These are phyloP conservation scores for Endoconidiophora laricicola DNA, from an alignment of 2,329 filamentous ascomycete species.

Conservation along the genomic window DNA sequence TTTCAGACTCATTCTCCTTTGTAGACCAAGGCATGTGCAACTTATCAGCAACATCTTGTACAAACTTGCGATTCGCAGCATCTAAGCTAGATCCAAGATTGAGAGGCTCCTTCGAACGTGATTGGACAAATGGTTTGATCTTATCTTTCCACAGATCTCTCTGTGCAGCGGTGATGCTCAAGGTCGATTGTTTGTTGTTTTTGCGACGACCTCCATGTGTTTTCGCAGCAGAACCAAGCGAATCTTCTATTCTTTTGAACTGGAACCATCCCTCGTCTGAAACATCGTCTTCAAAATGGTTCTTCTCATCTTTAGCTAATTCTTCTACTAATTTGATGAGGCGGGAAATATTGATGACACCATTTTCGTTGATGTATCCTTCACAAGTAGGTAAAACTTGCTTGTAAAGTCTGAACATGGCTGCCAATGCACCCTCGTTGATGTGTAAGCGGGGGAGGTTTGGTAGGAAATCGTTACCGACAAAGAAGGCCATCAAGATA, in stretches of 20 bases:
- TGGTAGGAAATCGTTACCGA: conserved; percentile 96
- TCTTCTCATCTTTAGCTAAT: conserved; percentile 72
- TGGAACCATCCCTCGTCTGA: conserved; percentile 84
- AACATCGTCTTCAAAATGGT: conserved; percentile 85
- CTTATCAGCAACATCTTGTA: conserved; percentile 63
- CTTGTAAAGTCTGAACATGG: conserved; percentile 98
- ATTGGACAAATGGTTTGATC: conserved; percentile 68
- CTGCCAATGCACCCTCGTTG: conserved; percentile 88
- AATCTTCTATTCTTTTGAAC: conserved; percentile 31
- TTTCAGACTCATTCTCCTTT: conserved; percentile 37
- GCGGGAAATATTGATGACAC: conserved; percentile 74
- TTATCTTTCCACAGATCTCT: conserved; percentile 64
- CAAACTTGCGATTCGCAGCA: conserved; percentile 80
- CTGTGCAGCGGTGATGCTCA: conserved; percentile 64
- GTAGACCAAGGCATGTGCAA: conserved; percentile 42
- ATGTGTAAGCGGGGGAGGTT: conserved; percentile 94
- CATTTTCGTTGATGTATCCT: conserved; percentile 92
- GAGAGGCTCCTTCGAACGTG: conserved; percentile 45
- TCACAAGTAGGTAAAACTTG: conserved; percentile 69
- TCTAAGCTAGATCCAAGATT: conserved; percentile 59
- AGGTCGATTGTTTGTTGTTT: conserved; percentile 22
- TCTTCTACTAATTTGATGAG: conserved; percentile 65
- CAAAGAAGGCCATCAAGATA: conserved; percentile 98
- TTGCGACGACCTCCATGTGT: not conserved
- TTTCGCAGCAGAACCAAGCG: conserved; percentile 40